Conservation (phyloP, 78 protist genomes). For the Monocercomonoides exilis region DNA sequence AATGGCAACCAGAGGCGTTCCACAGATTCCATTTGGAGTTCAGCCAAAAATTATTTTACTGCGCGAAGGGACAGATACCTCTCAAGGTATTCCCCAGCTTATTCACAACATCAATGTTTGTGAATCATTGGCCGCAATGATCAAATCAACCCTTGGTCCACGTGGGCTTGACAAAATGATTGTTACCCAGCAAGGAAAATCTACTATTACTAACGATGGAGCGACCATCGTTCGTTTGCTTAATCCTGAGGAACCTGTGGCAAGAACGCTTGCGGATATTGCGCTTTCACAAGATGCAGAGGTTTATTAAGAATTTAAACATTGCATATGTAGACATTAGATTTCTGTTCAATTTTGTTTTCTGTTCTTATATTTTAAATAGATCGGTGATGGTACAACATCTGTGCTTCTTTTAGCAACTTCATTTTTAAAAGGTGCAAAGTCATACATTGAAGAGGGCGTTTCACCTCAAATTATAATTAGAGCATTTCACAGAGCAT, state of each 20-base stretch:
- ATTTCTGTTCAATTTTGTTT: not conserved
- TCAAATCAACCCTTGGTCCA: conserved; percentile 78
- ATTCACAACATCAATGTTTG: conserved; percentile 94
- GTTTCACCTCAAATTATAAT: conserved; percentile 94
- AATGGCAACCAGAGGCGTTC: no score
- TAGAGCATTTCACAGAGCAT: conserved; percentile 62
- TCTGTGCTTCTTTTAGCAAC: conserved; percentile 94
- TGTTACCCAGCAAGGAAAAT: conserved; percentile 20
- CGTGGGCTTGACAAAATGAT: conserved; percentile 72
- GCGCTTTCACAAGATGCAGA: conserved; percentile 91
- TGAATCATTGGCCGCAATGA: conserved; percentile 62
- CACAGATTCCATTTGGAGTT: not conserved
- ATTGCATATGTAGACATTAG: not conserved
- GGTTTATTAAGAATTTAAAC: conserved; percentile 38
- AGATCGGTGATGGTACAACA: conserved; percentile 99
- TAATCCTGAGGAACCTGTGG: conserved; percentile 99
- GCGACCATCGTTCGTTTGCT: conserved; percentile 96
- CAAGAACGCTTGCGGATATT: conserved; percentile 91
- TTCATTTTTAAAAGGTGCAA: conserved; percentile 80
- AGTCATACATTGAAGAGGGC: conserved; percentile 92
- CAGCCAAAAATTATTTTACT: conserved; percentile 85
- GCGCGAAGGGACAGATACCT: conserved; percentile 94
- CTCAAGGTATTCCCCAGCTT: conserved; percentile 95
- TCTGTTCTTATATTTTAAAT: not conserved
- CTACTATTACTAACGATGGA: conserved; percentile 98